Evolutionary conservation across 768 basidiomycete genomes (phyloP).

Genomic region (Suillus weaverae): DNA sequence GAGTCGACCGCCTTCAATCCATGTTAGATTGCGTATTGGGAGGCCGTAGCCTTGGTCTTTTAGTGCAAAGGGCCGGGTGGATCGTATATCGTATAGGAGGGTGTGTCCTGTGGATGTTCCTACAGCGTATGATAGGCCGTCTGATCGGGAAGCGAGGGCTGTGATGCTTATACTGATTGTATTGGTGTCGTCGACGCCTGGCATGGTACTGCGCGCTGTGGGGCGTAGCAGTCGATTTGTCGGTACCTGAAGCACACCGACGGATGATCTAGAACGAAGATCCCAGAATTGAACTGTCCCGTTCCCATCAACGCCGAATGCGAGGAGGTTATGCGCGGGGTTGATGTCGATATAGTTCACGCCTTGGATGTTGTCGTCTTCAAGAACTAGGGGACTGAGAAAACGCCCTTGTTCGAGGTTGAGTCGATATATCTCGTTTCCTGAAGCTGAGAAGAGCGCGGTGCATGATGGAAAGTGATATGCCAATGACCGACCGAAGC

Average conservation of each 20-base stretch:
- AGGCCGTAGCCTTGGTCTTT: conserved; percentile 98
- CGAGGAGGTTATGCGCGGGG: conserved; percentile 85
- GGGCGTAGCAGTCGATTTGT: conserved; percentile 48
- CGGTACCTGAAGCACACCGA: conserved; percentile 70
- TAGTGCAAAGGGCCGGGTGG: conserved; percentile 74
- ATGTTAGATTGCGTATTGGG: conserved; percentile 78
- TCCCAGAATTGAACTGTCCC: conserved; percentile 97
- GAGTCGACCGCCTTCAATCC: conserved; percentile 87
- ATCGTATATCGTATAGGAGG: conserved; percentile 90
- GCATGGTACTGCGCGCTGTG: conserved; percentile 30
- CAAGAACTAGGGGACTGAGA: conserved; percentile 73
- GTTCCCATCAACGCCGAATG: conserved; percentile 85
- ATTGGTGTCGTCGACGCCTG: conserved; percentile 37
- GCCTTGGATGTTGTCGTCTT: conserved; percentile 64
- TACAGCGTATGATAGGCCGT: conserved; percentile 91
- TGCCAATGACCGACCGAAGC: conserved; percentile 86
- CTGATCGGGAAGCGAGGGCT: conserved; percentile 78
- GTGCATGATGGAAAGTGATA: conserved; percentile 97
- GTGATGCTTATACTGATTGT: conserved; percentile 63
- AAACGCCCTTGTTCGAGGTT: conserved; percentile 96
- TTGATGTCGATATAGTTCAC: conserved; percentile 94
- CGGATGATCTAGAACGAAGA: conserved; percentile 74
- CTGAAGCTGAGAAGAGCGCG: conserved; percentile 80
- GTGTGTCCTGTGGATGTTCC: conserved; percentile 96
- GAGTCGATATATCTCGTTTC: conserved; percentile 86